Base-by-base conservation (phyloP, 2,329 filamentous ascomycete genomes). In the Cordyceps sp. region DNA sequence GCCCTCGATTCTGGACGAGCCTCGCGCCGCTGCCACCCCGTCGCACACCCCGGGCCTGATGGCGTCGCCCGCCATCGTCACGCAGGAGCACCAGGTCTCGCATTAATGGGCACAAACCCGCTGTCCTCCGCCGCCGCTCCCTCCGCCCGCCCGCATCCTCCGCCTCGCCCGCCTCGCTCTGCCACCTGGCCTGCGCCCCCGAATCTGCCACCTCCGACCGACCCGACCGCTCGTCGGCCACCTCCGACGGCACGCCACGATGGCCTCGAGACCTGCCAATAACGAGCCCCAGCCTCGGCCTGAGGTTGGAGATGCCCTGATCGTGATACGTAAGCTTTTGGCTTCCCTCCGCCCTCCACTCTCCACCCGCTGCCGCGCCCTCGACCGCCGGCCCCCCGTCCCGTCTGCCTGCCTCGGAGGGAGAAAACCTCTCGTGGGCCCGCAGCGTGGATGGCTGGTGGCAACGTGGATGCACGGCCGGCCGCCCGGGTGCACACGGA, bases 311-410 rank as follows among this genome's bases (percentile, higher is more conserved):
- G 74, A 80, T 45, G 68, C 73, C 34, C 58, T 82, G 43, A 53
- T 81, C 42, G 77, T 82, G 43, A 77, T 82, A 45, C 77, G 77
- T 82, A 63, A 64, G 77, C 19, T 57, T 24, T 31, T 32, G n/a
- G n/a, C n/a, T n/a, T n/a, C n/a, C n/a, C n/a, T n/a, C n/a, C n/a
- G n/a, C 21, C 35, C 26, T 16, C 21, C 27, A 19, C 17, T 28
- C 30, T 69, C 9, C 20, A 12, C 18, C 12, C 6, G 6, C 26
- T 18, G 16, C 13, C 10, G 15, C n/a, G 14, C 9, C 10, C 26
- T 28, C 10, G 14, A 7, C 26, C 13, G 12, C 17, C 10, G 3
- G 10, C 17, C 17, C 12, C 26, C 10, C 7, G 6, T n/a, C 12
- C 13, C 17, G 14, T 10, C 26, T 28, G 9, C n/a, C n/a, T n/a